Conservation (phyloP, 2,329 filamentous ascomycete genomes). For the Akanthomyces lecanii region DNA sequence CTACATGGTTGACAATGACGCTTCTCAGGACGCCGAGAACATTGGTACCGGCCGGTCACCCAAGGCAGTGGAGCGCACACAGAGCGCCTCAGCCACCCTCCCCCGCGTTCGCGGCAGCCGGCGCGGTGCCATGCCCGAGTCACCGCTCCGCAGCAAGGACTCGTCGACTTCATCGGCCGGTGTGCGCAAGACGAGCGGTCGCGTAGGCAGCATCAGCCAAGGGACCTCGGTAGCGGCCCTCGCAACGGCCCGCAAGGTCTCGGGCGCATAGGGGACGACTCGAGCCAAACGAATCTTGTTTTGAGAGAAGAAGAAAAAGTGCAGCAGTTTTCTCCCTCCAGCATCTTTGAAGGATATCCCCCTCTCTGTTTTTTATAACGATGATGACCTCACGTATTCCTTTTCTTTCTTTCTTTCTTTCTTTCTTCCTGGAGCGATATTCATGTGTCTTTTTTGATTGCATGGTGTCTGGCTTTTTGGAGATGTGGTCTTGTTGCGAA, state of each 20-base stretch:
- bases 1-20: constrained; percentile 61
- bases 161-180: constrained; percentile 34
- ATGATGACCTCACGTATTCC: constrained; percentile 37
- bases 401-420: constrained; percentile 22
- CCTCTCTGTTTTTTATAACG: constrained; percentile 28
- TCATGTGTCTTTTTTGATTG: constrained; percentile 33
- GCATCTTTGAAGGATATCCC: not conserved
- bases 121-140: constrained; percentile 46
- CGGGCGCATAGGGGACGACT: constrained; percentile 35
- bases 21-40: constrained; percentile 68
- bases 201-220: constrained; percentile 55
- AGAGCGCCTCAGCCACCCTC: constrained; percentile 52
- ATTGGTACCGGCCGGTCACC: constrained; percentile 56
- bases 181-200: constrained; percentile 63
- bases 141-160: constrained; percentile 48
- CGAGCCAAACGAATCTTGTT: constrained; percentile 19
- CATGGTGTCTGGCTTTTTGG: constrained; percentile 40
- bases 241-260: constrained; percentile 51
- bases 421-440: constrained; percentile 27
- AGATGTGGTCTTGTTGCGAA: not conserved
- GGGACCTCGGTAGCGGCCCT: constrained; percentile 39
- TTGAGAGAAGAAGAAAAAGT: constrained; percentile 12
- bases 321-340: constrained; percentile 20
- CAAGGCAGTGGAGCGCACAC: constrained; percentile 54
- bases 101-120: constrained; percentile 60